These are phyloP conservation scores for Gnomoniopsis sp. DNA, from an alignment of 2,329 filamentous ascomycete species.

Conservation along the genomic window DNA sequence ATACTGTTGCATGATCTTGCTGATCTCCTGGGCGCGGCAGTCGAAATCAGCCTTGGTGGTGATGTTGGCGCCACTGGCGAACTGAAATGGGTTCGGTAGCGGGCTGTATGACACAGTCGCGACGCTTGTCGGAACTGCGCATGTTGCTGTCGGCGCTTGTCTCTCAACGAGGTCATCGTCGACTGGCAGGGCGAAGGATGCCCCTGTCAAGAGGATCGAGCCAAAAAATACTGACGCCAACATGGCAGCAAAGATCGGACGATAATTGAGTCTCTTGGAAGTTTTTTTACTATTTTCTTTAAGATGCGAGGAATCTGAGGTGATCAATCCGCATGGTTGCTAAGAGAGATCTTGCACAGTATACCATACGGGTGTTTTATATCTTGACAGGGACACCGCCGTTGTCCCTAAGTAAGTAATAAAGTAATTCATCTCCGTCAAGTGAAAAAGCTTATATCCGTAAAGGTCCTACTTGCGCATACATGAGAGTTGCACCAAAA, in stretches of 20 bases:
- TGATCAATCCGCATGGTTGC: no score
- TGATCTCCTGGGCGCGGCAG: slow-evolving; percentile 47
- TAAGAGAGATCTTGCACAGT: no score
- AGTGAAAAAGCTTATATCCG: no score
- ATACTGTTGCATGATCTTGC: slow-evolving; percentile 45
- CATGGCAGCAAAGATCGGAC: not conserved
- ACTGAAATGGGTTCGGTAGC: slow-evolving; percentile 48
- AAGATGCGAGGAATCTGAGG: no score
- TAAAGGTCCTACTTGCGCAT: no score
- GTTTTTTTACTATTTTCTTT: no score
- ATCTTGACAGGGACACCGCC: not conserved
- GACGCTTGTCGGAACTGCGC: slow-evolving; percentile 31
- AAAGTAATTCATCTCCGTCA: no score
- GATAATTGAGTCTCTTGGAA: no score
- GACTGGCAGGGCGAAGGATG: slow-evolving; percentile 31
- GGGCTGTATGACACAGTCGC: slow-evolving; percentile 34
- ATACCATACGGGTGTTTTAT: not conserved
- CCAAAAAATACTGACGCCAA: not conserved
- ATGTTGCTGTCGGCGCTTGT: slow-evolving; percentile 29
- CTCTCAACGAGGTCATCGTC: slow-evolving; percentile 32
- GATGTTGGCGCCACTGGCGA: slow-evolving; percentile 38
- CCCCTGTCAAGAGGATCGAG: slow-evolving; percentile 28
- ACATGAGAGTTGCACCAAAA: no score
- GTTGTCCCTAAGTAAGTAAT: no score
- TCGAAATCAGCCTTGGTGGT: slow-evolving; percentile 43